Conservation (phyloP, 208 protist genomes). For the Trypanosoma platydactyli region DNA sequence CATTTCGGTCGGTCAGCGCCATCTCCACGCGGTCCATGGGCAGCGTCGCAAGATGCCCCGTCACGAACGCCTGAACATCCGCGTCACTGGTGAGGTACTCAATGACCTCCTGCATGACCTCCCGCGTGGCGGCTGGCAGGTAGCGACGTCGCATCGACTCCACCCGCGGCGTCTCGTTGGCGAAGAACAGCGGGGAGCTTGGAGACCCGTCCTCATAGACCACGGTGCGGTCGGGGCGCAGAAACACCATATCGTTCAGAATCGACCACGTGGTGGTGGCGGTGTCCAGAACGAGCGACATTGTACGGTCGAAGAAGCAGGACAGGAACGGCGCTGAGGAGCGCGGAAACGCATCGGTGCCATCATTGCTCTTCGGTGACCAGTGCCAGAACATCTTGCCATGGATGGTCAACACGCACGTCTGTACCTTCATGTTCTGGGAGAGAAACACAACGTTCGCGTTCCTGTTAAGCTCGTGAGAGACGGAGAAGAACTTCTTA, state of each 20-base stretch:
- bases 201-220: constrained; percentile 51
- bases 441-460: constrained; percentile 66
- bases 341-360: constrained; percentile 35
- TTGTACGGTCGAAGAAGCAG: constrained; percentile 83
- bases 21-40: constrained; percentile 45
- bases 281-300: constrained; percentile 46
- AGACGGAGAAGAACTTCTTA: constrained; percentile 36
- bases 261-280: constrained; percentile 44
- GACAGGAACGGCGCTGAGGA: constrained; percentile 52
- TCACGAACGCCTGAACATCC: constrained; percentile 38
- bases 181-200: constrained; percentile 71
- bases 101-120: constrained; percentile 66
- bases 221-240: constrained; percentile 71
- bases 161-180: constrained; percentile 47
- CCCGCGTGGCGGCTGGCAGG: constrained; percentile 39
- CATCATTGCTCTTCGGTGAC: constrained; percentile 43
- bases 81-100: constrained; percentile 39
- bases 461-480: constrained; percentile 61
- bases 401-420: constrained; percentile 76
- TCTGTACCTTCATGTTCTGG: constrained; percentile 50
- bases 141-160: constrained; percentile 63
- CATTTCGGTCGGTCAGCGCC: constrained; percentile 35
- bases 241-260: constrained; percentile 81
- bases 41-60: constrained; percentile 33
- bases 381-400: constrained; percentile 68